A percentile compares a stretch with the other conserved stretches of the same genome.
phyloP scores from a whole-genome alignment of 768 basidiomycete species.

The Megacollybia marginata region DNA sequence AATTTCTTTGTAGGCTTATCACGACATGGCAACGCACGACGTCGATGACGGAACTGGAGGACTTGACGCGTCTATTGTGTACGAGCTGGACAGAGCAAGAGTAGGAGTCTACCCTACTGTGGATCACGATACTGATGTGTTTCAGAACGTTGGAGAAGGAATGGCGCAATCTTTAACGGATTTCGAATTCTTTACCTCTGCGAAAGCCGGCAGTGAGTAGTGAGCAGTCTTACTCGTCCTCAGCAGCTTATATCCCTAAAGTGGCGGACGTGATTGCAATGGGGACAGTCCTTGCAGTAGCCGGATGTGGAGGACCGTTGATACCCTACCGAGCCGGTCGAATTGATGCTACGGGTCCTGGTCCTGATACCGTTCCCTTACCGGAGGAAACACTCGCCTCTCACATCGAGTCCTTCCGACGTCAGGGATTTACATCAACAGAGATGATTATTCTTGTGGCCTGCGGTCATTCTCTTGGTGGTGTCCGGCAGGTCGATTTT shows the following conservation, averaged over 20 bases:
- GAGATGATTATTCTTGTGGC: constrained; percentile 10
- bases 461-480: constrained; percentile 8
- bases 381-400: constrained; percentile 33
- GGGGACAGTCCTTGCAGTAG: constrained; percentile 28
- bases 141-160: constrained; percentile 40
- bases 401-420: constrained; percentile 31
- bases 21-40: constrained; percentile 43
- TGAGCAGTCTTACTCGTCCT: constrained; percentile 14
- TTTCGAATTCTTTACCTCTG: constrained; percentile 33
- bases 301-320: constrained; percentile 40
- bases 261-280: constrained; percentile 39
- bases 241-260: constrained; percentile 7
- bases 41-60: constrained; percentile 39
- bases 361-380: constrained; percentile 33
- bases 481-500: constrained; percentile 8
- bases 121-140: background rate
- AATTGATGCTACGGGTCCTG: constrained; percentile 30
- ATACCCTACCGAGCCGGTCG: constrained; percentile 36
- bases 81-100: constrained; percentile 34
- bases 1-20: constrained; percentile 27
- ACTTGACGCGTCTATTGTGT: constrained; percentile 38
- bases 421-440: constrained; percentile 29
- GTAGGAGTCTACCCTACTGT: constrained; percentile 16
- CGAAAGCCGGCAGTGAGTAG: constrained; percentile 37
- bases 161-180: constrained; percentile 36